These are phyloP conservation scores for Spencermartinsiella europaea DNA, from an alignment of 805 yeast genomes.

Conservation along the genomic window DNA sequence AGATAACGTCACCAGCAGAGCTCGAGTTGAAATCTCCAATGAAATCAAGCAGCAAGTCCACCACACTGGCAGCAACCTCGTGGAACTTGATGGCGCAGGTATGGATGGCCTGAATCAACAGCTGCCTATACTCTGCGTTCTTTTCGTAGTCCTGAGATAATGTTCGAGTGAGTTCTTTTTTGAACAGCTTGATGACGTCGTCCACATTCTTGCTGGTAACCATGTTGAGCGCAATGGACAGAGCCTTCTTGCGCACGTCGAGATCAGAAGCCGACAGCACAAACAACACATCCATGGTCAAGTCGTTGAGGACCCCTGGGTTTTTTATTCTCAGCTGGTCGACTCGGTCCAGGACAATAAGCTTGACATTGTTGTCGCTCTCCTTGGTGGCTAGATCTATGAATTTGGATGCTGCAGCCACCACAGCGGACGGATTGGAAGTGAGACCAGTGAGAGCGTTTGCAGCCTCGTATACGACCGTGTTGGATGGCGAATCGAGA, in stretches of 20 bases:
- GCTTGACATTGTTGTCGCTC: constrained; percentile 91
- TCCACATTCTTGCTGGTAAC: constrained; percentile 86
- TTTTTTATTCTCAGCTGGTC: constrained; percentile 64
- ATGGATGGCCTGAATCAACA: constrained; percentile 83
- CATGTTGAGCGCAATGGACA: constrained; percentile 75
- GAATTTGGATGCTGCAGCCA: constrained; percentile 71
- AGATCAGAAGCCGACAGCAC: constrained; percentile 83
- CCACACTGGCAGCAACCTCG: constrained; percentile 88
- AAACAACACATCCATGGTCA: constrained; percentile 79
- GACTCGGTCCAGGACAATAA: constrained; percentile 84
- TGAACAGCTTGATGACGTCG: constrained; percentile 85
- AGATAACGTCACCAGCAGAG: constrained; percentile 83
- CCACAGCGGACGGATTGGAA: constrained; percentile 57
- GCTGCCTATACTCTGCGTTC: constrained; percentile 78
- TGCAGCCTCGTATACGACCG: constrained; percentile 90
- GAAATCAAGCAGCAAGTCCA: constrained; percentile 80
- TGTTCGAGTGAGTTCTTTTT: constrained; percentile 81
- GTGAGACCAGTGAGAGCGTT: constrained; percentile 60
- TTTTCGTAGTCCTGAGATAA: constrained; percentile 69
- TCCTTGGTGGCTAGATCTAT: constrained; percentile 86
- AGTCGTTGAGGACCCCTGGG: constrained; percentile 80
- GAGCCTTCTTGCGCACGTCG: constrained; percentile 84
- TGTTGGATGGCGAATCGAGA: constrained; percentile 59
- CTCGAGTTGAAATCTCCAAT: constrained; percentile 76
- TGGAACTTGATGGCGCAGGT: constrained; percentile 80